Base-by-base conservation (phyloP, 2,329 filamentous ascomycete species). In the Penicillium corylophilum region DNA sequence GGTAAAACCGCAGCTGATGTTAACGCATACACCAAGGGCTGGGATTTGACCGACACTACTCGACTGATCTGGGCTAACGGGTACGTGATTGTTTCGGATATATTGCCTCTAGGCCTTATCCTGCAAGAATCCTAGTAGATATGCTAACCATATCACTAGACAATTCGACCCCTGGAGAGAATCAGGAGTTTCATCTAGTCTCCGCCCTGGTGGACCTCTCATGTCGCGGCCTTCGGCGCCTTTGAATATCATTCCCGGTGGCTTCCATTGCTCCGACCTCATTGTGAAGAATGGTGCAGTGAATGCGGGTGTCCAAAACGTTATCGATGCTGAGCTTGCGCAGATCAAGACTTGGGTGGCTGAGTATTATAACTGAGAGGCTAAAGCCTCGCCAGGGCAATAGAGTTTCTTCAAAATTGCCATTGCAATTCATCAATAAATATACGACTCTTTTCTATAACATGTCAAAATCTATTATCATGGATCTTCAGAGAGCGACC, bases 131-230 rank as follows among this genome's bases (percentile, higher is more conserved):
- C 4, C 5, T 3, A 39, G 13, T 12, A 39, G 22, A 8, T 15
- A 12, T 23, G 3, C 18, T 41, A 26, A 16, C 9, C 8, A 15
- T 7, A 22, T 41, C 8, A 16, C 28, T 51, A 66, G 79, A 39
- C 74, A 82, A 65, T 80, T 73, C 49, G 83, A 86, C 63, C 83
- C 83, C 5, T 86, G 83, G 83, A 73, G 77, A 29, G 76, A 80
- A 4, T 75, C 78, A 0, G 77, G 77, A 4, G 76, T 85, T 0
- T 78, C 76, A 1, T 80, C 79, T 16, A 71, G 75, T 23, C 77
- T 77, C 62, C 73, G 82, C 18, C 80, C 82, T 0, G 79, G 76
- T 5, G 83, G 83, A 0, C 80, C 82, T 1, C 64, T 84, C 15
- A 13, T 66, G 48, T 76, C 76, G 10, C 81, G 76, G 0, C 23